Base-by-base conservation (phyloP, 2,329 filamentous ascomycete genomes). In the Pseudogymnoascus sp. region DNA sequence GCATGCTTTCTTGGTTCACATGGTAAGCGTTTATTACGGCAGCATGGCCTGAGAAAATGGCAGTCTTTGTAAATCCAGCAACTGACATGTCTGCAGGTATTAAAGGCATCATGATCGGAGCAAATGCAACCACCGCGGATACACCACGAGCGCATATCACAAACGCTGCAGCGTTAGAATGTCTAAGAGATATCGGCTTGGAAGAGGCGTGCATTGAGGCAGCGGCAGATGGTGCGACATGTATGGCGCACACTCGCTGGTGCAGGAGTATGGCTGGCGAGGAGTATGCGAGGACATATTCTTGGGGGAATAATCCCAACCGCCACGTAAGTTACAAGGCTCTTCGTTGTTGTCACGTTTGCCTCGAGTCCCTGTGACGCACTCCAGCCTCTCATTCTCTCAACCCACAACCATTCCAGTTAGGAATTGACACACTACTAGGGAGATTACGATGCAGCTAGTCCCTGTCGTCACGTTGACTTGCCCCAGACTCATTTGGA, bases 61-160 rank as follows among this genome's bases (percentile, higher is more conserved):
- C 35, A 14, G 35, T 37, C 12, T n/a, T 37, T 37, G 12, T 37
- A 37, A n/a, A 37, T 37, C 35, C 4, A 37, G 35, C 35, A 37
- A 37, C 35, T 37, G 35, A 37, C 35, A 6, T 31, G 24, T 4
- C 24, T 14, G 56, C 53, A 81, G 80, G 77, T 1, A 70, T 82
- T 3, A 80, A 73, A 31, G 84, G 84, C 0, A 76, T 86, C 50
- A 78, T 86, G 66, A 75, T 87, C 60, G 78, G 78, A 6, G 69
- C 76, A 1, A 77, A 79, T 0, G 71, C 81, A 0, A 77, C 78
- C 3, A 84, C 79, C 1, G 82, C 84, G 1, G 75, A 82, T 63
- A 85, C 83, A 1, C 84, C 84, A 1, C 75, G 84, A 26, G 84
- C 84, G 0, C 84, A 87, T 69, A 83, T 86, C 63, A 85, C 81